phyloP scores from a whole-genome alignment of 2,329 filamentous ascomycete genomes.

The Neonectria faginata region DNA sequence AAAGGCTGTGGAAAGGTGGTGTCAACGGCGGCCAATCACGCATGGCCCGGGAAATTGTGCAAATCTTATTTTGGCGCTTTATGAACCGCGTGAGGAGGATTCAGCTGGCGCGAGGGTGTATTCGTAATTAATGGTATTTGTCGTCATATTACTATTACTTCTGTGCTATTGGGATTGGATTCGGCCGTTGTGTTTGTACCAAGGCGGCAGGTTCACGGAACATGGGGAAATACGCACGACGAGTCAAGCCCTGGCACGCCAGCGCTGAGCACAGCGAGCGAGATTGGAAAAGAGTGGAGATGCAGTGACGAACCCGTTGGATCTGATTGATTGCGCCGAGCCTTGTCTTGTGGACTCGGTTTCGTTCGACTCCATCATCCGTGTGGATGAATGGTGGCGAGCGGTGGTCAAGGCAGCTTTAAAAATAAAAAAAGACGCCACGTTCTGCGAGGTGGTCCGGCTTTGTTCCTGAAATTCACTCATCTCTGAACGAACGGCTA shows the following conservation, averaged over 20 bases:
- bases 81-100: conserved; percentile 20
- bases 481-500: conserved; percentile 5
- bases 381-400: conserved; percentile 3
- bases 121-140: background rate
- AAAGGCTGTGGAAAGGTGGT: conserved; percentile 27
- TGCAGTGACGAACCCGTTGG: conserved; percentile 5
- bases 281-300: conserved; percentile 6
- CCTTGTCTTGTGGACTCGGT: conserved; percentile 17
- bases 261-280: background rate
- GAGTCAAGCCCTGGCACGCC: conserved; percentile 1
- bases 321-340: conserved; percentile 10
- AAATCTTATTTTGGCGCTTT: conserved; percentile 45
- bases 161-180: background rate
- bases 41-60: conserved; percentile 43
- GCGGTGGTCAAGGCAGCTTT: conserved; percentile 9
- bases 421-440: background rate
- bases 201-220: conserved; percentile 2
- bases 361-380: conserved; percentile 2
- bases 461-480: background rate
- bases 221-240: background rate
- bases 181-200: conserved; percentile 4
- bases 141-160: background rate
- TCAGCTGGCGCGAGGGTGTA: background rate
- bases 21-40: conserved; percentile 30
- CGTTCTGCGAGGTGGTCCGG: background rate